Evolutionary conservation across 2,329 filamentous ascomycete genomes (phyloP).

Genomic region (Paraphaeosphaeria minitans): DNA sequence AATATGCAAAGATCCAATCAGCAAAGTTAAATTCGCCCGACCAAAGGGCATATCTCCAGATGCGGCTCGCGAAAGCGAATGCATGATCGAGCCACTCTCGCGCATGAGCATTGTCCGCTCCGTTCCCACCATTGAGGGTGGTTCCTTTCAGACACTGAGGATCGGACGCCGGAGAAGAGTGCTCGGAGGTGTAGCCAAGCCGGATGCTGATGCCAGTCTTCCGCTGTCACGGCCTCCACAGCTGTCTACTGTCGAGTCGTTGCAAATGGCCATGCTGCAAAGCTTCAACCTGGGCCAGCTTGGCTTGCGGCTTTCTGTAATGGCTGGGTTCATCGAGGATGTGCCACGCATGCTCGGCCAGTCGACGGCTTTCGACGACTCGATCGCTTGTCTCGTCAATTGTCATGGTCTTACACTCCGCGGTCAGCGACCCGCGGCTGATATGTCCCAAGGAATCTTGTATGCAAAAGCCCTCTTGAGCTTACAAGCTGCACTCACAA

Average conservation of each 20-base stretch:
- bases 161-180: background rate
- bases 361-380: conserved; percentile 9
- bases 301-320: background rate
- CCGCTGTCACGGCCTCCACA: background rate
- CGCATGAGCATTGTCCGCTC: conserved; percentile 9
- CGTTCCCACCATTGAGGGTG: conserved; percentile 1
- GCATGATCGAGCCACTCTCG: background rate
- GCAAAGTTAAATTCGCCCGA: conserved; percentile 14
- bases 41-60: conserved; percentile 1
- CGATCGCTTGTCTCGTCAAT: conserved; percentile 11
- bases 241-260: conserved; percentile 2
- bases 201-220: background rate
- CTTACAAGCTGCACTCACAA: conserved; percentile 5
- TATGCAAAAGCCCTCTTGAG: conserved; percentile 8
- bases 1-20: conserved; percentile 14
- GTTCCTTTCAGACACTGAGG: conserved; percentile 12
- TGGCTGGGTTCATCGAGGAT: conserved; percentile 5
- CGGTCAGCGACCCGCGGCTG: background rate
- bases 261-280: conserved; percentile 10
- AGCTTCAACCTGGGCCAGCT: background rate
- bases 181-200: background rate
- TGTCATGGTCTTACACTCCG: conserved; percentile 1
- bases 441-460: conserved; percentile 1
- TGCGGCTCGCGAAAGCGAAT: background rate
- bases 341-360: conserved; percentile 8